Conservation (phyloP, 129 eudicot species). For the Tanacetum coccineum region DNA sequence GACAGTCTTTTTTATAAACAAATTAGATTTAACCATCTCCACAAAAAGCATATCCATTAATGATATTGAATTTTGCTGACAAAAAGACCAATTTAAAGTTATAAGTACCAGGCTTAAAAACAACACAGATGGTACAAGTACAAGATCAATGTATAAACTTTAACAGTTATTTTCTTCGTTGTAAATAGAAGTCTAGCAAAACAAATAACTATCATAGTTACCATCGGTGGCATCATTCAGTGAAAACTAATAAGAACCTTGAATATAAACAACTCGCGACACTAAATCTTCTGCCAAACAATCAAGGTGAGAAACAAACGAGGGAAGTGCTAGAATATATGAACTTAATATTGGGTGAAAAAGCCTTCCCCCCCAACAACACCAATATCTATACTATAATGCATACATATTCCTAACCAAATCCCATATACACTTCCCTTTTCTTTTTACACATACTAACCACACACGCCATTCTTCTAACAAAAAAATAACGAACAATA, state of each 20-base stretch:
- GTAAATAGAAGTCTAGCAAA: not conserved
- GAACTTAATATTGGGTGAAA: too few species aligned
- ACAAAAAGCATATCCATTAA: not conserved
- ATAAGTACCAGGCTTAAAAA: slow-evolving; percentile 5
- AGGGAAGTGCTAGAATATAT: not conserved
- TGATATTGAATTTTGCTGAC: not conserved
- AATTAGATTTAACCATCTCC: slow-evolving; percentile 7
- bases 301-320: not conserved
- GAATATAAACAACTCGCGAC: not conserved
- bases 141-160: not conserved
- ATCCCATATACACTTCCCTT: too few species aligned
- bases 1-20: not conserved
- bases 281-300: slow-evolving; percentile 1
- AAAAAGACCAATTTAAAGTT: not conserved
- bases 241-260: not conserved
- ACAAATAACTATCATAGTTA: not conserved
- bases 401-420: too few species aligned
- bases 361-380: too few species aligned
- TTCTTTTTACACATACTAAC: too few species aligned
- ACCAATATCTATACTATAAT: too few species aligned
- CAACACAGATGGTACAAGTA: not conserved
- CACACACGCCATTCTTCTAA: too few species aligned
- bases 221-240: not conserved
- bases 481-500: too few species aligned
- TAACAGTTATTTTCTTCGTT: not conserved